Base-by-base conservation (phyloP, 768 basidiomycete genomes). In the Paxillus involutus region DNA sequence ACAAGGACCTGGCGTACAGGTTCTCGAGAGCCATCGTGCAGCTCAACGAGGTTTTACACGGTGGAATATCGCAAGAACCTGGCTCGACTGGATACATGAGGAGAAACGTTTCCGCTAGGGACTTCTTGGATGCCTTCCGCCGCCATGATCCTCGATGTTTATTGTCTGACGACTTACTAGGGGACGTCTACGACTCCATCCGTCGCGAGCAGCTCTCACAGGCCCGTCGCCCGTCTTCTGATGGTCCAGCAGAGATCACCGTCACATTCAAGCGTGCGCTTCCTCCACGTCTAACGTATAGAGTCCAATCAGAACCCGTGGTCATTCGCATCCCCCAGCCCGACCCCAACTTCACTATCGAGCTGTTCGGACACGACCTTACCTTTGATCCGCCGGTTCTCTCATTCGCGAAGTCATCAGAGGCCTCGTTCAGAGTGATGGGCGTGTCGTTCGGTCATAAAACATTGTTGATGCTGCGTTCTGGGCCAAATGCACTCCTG, bases 341-440 rank as follows among this genome's bases (percentile, higher is more conserved):
- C 5, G 97, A 99, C 69, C 80, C 89, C n/a, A 74, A 84, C 32
- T 82, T 99, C 57, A 79, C 76, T 19, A 89, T 99, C 62, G 84
- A 91, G 63, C 77, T 98, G 14, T 83, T 85, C 52, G 96, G 97
- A 9, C 88, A 94, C 65, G 94, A 92, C 59, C 76, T 98, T 48
- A 74, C 80, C 35, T 97, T 97, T 65, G 94, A 98, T 57, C 95
- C 95, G 3, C 82, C 90, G 0, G 75, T 86, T 30, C 80, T 99
- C 11, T 85, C 77, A 26, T 99, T 98, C 64, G 71, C 83, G 3
- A 85, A 84, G 62, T 87, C 86, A 1, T 77, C 84, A 2, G 89
- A 93, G 61, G 90, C 84, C 16, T 91, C 93, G 13, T 99, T 98
- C 79, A 85, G 93, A 47, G 82, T 98, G 35, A 95, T 83, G 16